A percentile compares a stretch with the other conserved stretches of the same genome.
Evolutionary conservation across 1,284 basidiomycete species (phyloP).

Genomic region (Ceratobasidium sp.): DNA sequence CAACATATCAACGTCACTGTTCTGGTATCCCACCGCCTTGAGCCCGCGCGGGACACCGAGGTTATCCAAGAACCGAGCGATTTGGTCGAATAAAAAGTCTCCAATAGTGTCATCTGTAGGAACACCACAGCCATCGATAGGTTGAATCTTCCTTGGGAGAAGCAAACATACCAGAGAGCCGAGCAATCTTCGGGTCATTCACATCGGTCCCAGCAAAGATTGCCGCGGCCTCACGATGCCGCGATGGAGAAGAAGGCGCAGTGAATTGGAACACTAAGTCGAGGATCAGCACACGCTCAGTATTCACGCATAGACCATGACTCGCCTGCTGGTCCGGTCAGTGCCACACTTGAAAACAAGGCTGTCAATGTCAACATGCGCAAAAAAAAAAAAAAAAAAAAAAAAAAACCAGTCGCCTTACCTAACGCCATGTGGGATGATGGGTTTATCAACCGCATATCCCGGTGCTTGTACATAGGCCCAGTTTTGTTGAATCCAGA

Average conservation of each 20-base stretch:
- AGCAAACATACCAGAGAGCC: slow-evolving; percentile 14
- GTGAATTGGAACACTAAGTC: slow-evolving; percentile 87
- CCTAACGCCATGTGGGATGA: slow-evolving; percentile 92
- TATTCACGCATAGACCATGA: neutral
- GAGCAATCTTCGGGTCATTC: slow-evolving; percentile 67
- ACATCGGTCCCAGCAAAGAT: slow-evolving; percentile 77
- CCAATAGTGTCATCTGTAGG: slow-evolving; percentile 87
- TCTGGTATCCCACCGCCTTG: slow-evolving; percentile 82
- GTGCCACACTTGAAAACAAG: slow-evolving; percentile 63
- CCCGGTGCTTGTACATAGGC: slow-evolving; percentile 87
- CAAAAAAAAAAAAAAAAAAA: neutral
- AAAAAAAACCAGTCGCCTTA: slow-evolving; percentile 50
- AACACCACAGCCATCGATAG: slow-evolving; percentile 50
- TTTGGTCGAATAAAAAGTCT: slow-evolving; percentile 82
- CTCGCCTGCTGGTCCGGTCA: slow-evolving; percentile 84
- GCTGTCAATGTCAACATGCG: neutral
- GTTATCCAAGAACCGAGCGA: slow-evolving; percentile 87
- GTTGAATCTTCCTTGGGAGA: neutral
- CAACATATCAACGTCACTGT: slow-evolving; percentile 67
- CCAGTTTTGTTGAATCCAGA: slow-evolving; percentile 95
- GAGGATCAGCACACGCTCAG: slow-evolving; percentile 3
- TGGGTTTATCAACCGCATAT: slow-evolving; percentile 81
- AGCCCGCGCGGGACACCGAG: slow-evolving; percentile 90
- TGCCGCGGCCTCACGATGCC: slow-evolving; percentile 87
- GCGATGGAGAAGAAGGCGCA: slow-evolving; percentile 86